Evolutionary conservation across 2,329 filamentous ascomycete genomes (phyloP).

Genomic region (Coniochaeta prunicola): DNA sequence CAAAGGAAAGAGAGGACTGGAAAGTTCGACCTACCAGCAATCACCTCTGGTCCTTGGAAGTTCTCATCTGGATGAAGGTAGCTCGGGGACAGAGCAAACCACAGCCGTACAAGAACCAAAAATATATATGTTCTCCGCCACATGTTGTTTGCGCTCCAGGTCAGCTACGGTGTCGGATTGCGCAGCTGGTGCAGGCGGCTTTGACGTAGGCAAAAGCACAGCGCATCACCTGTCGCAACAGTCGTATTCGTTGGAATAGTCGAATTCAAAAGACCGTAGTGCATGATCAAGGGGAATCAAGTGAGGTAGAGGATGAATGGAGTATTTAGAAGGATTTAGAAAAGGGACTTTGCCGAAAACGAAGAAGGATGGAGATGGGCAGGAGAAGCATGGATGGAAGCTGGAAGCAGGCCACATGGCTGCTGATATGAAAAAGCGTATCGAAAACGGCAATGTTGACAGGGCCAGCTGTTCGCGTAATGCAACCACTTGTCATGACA

Average conservation of each 20-base stretch:
- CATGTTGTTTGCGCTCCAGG: constrained; percentile 46
- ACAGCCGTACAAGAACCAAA: constrained; percentile 79
- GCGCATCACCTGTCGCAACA: not conserved
- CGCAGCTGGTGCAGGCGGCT: constrained; percentile 16
- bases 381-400: too few relatives aligned
- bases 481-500: not conserved
- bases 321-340: not conserved
- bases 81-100: constrained; percentile 89
- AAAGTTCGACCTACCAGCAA: constrained; percentile 61
- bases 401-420: not conserved
- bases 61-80: constrained; percentile 98
- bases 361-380: not conserved
- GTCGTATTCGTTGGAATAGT: not conserved
- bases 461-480: constrained; percentile 1
- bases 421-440: not conserved
- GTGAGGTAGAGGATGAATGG: not conserved
- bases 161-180: constrained; percentile 9
- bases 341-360: not conserved
- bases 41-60: constrained; percentile 96
- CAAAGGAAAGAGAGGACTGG: constrained; percentile 18
- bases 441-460: constrained; percentile 1
- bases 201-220: not conserved
- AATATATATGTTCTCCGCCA: constrained; percentile 87
- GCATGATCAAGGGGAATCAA: not conserved
- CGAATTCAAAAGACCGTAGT: not conserved